These are phyloP conservation scores for Nicotiana otophora DNA, from an alignment of 257 asterid genomes.

Conservation along the genomic window DNA sequence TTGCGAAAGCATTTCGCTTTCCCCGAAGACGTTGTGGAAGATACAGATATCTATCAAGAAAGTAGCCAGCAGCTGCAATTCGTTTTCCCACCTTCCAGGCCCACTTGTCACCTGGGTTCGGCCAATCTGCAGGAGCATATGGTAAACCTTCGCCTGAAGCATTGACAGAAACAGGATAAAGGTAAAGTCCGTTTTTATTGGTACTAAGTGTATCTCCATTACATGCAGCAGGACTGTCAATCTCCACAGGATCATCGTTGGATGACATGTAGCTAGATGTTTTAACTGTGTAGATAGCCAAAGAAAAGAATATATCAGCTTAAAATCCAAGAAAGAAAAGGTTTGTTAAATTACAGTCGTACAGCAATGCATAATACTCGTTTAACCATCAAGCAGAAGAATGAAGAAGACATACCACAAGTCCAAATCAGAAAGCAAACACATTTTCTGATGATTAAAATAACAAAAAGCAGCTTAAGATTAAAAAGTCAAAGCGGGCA, in stretches of 20 bases:
- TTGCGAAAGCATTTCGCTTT: conserved; percentile 33
- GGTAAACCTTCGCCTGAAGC: conserved; percentile 79
- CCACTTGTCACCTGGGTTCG: conserved; percentile 91
- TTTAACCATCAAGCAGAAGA: neutral
- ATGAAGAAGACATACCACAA: neutral
- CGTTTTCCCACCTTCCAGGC: conserved; percentile 78
- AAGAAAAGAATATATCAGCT: neutral
- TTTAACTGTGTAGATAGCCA: conserved; percentile 1
- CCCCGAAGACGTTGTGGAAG: conserved; percentile 45
- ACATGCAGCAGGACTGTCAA: conserved; percentile 38
- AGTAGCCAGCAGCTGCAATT: conserved; percentile 42
- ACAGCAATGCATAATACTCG: neutral
- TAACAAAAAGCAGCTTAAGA: neutral
- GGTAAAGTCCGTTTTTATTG: conserved; percentile 34
- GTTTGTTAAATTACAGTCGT: neutral
- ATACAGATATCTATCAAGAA: conserved; percentile 64
- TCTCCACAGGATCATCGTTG: conserved; percentile 41
- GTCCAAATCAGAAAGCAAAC: neutral
- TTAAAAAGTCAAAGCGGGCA: neutral
- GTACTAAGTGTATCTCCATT: conserved; percentile 26
- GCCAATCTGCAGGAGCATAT: conserved; percentile 82
- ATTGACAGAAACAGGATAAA: conserved; percentile 49
- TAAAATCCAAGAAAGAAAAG: neutral
- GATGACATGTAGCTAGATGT: conserved; percentile 11
- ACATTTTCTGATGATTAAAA: neutral